phyloP scores from a whole-genome alignment of 768 basidiomycete species.

The Sistotremastrum niveocremeum region DNA sequence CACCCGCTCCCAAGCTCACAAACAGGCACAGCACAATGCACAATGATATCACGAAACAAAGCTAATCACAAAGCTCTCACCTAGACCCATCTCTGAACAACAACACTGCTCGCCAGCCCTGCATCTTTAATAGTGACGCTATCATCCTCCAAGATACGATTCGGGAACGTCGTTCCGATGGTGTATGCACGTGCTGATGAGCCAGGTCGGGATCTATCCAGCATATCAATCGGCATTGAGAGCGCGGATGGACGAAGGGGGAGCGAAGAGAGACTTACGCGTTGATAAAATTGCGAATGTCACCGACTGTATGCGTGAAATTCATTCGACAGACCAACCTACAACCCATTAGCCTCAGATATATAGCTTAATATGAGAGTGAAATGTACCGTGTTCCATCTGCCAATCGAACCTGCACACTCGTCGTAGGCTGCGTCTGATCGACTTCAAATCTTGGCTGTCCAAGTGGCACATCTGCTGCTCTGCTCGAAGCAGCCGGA shows the following conservation, averaged over 20 bases:
- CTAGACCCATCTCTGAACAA: slow-evolving; percentile 67
- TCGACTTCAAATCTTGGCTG: slow-evolving; percentile 66
- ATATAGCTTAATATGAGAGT: neutral
- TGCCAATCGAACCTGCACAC: slow-evolving; percentile 78
- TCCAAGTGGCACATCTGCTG: slow-evolving; percentile 1
- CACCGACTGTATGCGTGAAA: slow-evolving; percentile 74
- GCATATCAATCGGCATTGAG: neutral
- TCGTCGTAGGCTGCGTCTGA: slow-evolving; percentile 67
- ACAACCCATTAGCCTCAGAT: neutral
- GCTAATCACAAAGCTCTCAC: neutral
- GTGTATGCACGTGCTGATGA: slow-evolving; percentile 50
- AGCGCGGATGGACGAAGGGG: neutral
- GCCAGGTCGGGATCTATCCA: slow-evolving; percentile 53
- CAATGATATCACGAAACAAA: no score
- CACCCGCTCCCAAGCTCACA: no score
- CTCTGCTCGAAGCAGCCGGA: slow-evolving; percentile 9
- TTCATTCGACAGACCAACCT: slow-evolving; percentile 84
- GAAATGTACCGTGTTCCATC: slow-evolving; percentile 68
- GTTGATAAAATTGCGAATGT: slow-evolving; percentile 79
- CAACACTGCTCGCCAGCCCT: slow-evolving; percentile 64
- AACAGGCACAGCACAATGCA: no score
- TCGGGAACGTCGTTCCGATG: slow-evolving; percentile 85
- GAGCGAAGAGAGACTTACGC: slow-evolving; percentile 39
- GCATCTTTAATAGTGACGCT: slow-evolving; percentile 56
- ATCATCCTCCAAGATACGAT: slow-evolving; percentile 52